These are phyloP conservation scores for Nannochloropsis granulata DNA, from an alignment of 108 stramenopile species.

Conservation along the genomic window DNA sequence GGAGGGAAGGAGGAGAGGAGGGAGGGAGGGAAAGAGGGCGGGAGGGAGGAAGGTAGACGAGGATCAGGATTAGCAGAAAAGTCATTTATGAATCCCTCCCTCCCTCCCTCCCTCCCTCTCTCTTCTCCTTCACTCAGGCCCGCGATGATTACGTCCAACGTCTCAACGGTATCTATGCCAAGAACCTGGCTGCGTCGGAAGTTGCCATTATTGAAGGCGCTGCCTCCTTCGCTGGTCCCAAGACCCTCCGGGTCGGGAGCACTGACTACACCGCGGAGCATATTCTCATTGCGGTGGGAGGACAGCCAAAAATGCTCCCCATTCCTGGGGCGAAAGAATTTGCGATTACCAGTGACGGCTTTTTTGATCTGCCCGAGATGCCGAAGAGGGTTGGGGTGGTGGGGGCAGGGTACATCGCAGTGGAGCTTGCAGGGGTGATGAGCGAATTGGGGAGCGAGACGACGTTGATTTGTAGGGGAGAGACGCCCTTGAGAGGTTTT, in stretches of 20 bases:
- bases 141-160: conserved; percentile 57
- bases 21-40: neutral
- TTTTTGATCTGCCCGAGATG: conserved; percentile 66
- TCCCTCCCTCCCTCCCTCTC: neutral
- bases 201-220: conserved; percentile 46
- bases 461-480: conserved; percentile 48
- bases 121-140: neutral
- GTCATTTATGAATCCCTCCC: neutral
- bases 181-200: conserved; percentile 50
- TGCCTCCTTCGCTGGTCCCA: conserved; percentile 16
- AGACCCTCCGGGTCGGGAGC: conserved; percentile 31
- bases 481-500: conserved; percentile 49
- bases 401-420: conserved; percentile 82
- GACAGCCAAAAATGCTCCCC: conserved; percentile 47
- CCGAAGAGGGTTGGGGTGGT: conserved; percentile 63
- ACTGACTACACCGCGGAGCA: conserved; percentile 49
- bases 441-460: conserved; percentile 62
- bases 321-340: conserved; percentile 1
- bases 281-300: conserved; percentile 67
- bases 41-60: neutral
- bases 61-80: neutral
- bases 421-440: conserved; percentile 75
- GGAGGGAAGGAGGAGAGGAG: neutral
- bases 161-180: conserved; percentile 72
- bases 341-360: conserved; percentile 58